Conservation (phyloP, 129 eudicot species). For the Saposhnikovia divaricata region DNA sequence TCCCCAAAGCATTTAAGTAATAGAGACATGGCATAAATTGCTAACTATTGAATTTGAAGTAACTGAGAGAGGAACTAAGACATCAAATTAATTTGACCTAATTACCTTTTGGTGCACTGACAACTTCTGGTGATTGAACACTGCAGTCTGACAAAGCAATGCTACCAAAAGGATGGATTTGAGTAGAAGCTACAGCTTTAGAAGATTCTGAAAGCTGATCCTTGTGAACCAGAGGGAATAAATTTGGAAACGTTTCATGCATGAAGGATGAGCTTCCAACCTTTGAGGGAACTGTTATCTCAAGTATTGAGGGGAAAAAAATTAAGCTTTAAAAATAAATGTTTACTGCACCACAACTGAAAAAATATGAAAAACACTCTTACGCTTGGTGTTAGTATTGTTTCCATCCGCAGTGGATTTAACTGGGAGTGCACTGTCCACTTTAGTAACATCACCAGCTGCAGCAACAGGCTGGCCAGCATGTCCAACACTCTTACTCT, state of each 20-base stretch:
- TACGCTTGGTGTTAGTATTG: constrained; percentile 17
- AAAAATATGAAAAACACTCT: constrained; percentile 19
- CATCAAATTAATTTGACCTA: not conserved
- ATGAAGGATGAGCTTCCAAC: constrained; percentile 22
- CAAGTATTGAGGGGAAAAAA: not conserved
- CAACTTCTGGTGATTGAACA: constrained; percentile 31
- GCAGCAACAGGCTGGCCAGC: constrained; percentile 17
- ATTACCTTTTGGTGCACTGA: constrained; percentile 41
- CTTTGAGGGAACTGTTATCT: constrained; percentile 29
- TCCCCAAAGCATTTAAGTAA: not conserved
- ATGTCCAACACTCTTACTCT: constrained; percentile 20
- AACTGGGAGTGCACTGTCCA: constrained; percentile 11
- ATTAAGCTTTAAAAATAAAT: not conserved
- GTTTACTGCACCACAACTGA: constrained; percentile 1
- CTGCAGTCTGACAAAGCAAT: constrained; percentile 40
- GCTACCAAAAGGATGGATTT: constrained; percentile 24
- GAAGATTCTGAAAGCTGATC: constrained; percentile 38
- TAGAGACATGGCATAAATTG: not conserved
- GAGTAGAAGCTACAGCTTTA: constrained; percentile 22
- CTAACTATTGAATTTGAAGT: not conserved
- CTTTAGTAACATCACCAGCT: constrained; percentile 17
- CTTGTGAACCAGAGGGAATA: constrained; percentile 43
- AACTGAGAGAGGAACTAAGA: not conserved
- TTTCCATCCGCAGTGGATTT: constrained; percentile 21
- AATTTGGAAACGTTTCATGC: constrained; percentile 32